Conservation (phyloP, 2,329 filamentous ascomycete genomes). For the Penicillium sp. region DNA sequence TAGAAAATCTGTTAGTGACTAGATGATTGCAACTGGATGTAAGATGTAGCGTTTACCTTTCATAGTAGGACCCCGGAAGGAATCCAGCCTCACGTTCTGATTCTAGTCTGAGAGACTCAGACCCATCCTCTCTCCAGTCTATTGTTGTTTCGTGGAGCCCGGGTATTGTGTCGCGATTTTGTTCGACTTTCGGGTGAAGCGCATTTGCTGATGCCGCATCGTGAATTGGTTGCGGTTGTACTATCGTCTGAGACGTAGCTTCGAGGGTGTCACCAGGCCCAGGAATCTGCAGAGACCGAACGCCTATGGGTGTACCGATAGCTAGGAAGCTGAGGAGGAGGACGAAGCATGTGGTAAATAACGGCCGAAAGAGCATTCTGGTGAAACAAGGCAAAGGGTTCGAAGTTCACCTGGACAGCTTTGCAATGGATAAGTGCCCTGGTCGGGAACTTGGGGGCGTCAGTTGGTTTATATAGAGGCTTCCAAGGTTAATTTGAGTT, state of each 20-base stretch:
- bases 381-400: not conserved
- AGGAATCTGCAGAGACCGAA: not conserved
- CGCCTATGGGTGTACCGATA: not conserved
- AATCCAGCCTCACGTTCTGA: slow-evolving; percentile 4
- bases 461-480: not conserved
- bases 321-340: not conserved
- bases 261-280: not conserved
- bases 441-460: not conserved
- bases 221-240: not conserved
- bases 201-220: not conserved
- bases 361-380: not conserved
- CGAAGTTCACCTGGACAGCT: not conserved
- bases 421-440: not conserved
- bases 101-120: not conserved
- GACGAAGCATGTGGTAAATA: not conserved
- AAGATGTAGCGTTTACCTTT: not conserved
- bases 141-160: not conserved
- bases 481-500: not conserved
- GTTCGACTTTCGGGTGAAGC: not conserved
- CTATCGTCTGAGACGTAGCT: not conserved
- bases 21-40: not conserved
- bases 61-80: not conserved
- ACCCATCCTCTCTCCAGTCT: slow-evolving; percentile 1
- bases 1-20: not conserved
- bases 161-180: not conserved